Conservation (phyloP, 1,139 yeast genomes). For the Saccharomyces hybrid region DNA sequence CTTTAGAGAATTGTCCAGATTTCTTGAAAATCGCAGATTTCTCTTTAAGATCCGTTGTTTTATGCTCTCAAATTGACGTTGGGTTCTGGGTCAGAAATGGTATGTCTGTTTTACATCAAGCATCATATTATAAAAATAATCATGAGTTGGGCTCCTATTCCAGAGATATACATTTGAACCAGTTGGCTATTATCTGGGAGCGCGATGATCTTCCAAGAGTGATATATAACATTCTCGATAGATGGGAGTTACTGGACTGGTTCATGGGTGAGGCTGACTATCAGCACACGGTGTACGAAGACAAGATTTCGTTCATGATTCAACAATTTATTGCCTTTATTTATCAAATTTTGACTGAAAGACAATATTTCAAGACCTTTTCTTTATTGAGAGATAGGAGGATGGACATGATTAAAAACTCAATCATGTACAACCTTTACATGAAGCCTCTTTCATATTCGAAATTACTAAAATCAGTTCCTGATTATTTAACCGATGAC, state of each 20-base stretch:
- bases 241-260: slow-evolving; percentile 58
- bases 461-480: slow-evolving; percentile 36
- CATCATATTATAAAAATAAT: slow-evolving; percentile 31
- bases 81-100: slow-evolving; percentile 68
- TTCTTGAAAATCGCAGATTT: slow-evolving; percentile 45
- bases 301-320: slow-evolving; percentile 43
- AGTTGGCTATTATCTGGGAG: slow-evolving; percentile 43
- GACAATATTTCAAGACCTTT: slow-evolving; percentile 39
- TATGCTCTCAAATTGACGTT: slow-evolving; percentile 46
- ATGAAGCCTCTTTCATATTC: slow-evolving; percentile 51
- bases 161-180: slow-evolving; percentile 53
- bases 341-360: slow-evolving; percentile 49
- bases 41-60: slow-evolving; percentile 50
- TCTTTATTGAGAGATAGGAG: slow-evolving; percentile 28
- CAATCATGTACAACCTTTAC: slow-evolving; percentile 43
- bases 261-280: slow-evolving; percentile 35
- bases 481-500: slow-evolving; percentile 33
- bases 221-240: slow-evolving; percentile 45
- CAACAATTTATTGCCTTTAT: slow-evolving; percentile 49
- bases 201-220: slow-evolving; percentile 36
- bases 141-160: slow-evolving; percentile 32
- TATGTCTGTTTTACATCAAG: slow-evolving; percentile 43
- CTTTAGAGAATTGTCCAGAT: slow-evolving; percentile 20
- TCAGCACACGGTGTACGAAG: slow-evolving; percentile 48
- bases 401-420: slow-evolving; percentile 29